Evolutionary conservation across 2,329 filamentous ascomycete species (phyloP), one percentile per base, ranked within the genome.

Genomic region (Plectosphaerella sp.): DNA sequence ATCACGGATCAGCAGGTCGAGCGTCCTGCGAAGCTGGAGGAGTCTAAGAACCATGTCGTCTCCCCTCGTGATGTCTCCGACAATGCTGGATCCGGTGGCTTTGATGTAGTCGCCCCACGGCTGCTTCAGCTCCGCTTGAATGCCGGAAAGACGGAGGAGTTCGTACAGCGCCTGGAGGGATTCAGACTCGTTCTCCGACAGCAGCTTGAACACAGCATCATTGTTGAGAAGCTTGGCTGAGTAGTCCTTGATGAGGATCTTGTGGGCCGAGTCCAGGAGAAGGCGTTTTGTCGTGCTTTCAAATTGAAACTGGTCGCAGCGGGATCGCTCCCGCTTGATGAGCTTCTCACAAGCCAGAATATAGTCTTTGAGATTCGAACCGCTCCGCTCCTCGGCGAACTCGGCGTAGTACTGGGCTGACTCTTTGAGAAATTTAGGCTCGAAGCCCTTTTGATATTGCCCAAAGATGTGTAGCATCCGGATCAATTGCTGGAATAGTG

Each of bases 21-120:
- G 74, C 33, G 86, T 82, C 47, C 84, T 81, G 65, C 96, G 92
- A 59, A 99, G 82, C 24, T 88, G 83, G 10, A 99, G 76, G 5
- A 99, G 75, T 35, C 89, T 83, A 5, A 90, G 72, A 1, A 99
- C 86, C 92, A 99, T 97, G 48, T 91, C 84, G 16, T 91, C 85
- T 47, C 87, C 86, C 37, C 87, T 83, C 35, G 86, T 83, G 48
- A 87, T 87, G 63, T 96, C 89, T 54, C 88, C 85, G 5, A 97
- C 87, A 52, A 99, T 93, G 2, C 69, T 71, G 1, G 86, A 82
- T 1, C 94, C 94, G 5, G 89, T 83, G 20, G 79, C 75, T 47
- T 86, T 79, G 50, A 97, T 92, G 71, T 94, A 96, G 35, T 80
- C 78, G 59, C 83, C 82, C 77, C 96, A 97, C 0, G 91, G 83